phyloP scores from a whole-genome alignment of 2,329 filamentous ascomycete species.

The Penicillium glabrum region DNA sequence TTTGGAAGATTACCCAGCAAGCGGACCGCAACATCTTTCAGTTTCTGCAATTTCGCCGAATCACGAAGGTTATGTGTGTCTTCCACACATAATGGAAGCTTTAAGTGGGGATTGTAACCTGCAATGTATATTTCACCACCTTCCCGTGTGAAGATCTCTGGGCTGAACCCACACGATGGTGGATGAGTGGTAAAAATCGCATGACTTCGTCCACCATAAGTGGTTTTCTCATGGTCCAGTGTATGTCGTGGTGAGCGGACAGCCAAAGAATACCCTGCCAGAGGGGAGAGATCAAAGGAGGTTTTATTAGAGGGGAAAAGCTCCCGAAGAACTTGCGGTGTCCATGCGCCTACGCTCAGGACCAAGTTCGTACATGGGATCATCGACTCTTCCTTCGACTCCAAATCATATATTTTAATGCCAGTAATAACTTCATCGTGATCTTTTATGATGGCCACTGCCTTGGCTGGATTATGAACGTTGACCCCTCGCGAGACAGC shows the following conservation, averaged over 20 bases:
- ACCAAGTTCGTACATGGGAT: conserved; percentile 66
- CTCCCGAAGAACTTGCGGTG: conserved; percentile 60
- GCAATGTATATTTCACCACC: conserved; percentile 72
- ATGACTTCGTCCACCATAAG: conserved; percentile 56
- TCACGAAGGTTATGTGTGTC: conserved; percentile 42
- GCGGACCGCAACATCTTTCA: conserved; percentile 33
- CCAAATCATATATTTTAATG: conserved; percentile 51
- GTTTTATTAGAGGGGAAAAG: conserved; percentile 61
- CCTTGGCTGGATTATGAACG: conserved; percentile 64
- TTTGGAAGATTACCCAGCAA: conserved; percentile 33
- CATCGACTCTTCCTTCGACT: conserved; percentile 20
- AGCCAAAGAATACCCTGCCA: conserved; percentile 73
- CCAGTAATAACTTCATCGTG: conserved; percentile 51
- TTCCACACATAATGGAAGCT: conserved; percentile 58
- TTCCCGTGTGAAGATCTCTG: conserved; percentile 68
- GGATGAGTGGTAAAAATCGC: conserved; percentile 66
- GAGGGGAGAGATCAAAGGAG: conserved; percentile 57
- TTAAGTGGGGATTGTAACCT: conserved; percentile 66
- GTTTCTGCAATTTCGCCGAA: conserved; percentile 36
- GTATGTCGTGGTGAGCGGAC: conserved; percentile 57
- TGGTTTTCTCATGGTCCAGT: conserved; percentile 27
- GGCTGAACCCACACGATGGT: conserved; percentile 57
- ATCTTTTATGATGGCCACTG: conserved; percentile 55
- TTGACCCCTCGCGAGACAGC: conserved; percentile 62
- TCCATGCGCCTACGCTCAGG: conserved; percentile 71